These are phyloP conservation scores for Lolium multiflorum DNA, from an alignment of 176 grass and related monocot genomes.

Conservation along the genomic window DNA sequence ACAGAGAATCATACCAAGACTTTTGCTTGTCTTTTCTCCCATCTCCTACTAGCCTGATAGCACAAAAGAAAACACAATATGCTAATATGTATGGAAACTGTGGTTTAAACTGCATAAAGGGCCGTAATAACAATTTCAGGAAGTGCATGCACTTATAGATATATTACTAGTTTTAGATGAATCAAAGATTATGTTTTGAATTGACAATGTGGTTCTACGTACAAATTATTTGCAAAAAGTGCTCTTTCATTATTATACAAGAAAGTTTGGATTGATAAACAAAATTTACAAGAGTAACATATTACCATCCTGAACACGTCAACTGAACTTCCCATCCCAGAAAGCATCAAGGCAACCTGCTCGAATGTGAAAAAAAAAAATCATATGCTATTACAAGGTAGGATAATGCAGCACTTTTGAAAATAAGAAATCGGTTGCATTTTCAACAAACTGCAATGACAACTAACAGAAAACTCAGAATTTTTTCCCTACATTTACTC, in stretches of 20 bases:
- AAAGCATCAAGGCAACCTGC: conserved; percentile 97
- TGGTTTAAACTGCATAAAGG: background rate
- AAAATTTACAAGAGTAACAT: background rate
- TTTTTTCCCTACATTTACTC: conserved; percentile 78
- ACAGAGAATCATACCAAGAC: conserved; percentile 73
- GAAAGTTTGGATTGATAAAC: background rate
- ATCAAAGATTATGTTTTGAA: background rate
- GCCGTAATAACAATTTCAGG: conserved; percentile 4
- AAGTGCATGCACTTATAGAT: background rate
- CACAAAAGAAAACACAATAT: background rate
- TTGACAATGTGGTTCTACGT: background rate
- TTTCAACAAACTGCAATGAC: background rate
- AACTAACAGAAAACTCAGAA: conserved; percentile 19
- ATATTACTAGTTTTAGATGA: background rate
- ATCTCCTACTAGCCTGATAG: conserved; percentile 76
- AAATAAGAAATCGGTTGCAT: background rate
- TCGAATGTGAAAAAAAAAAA: conserved; percentile 28
- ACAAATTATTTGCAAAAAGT: background rate
- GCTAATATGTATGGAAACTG: conserved; percentile 1
- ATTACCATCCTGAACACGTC: conserved; percentile 97
- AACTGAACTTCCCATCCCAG: conserved; percentile 86
- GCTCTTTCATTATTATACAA: background rate
- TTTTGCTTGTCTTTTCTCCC: conserved; percentile 96
- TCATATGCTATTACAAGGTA: background rate
- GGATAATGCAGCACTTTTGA: background rate